phyloP scores from a whole-genome alignment of 352 stramenopile species.

The Pelagophyceae sp. region DNA sequence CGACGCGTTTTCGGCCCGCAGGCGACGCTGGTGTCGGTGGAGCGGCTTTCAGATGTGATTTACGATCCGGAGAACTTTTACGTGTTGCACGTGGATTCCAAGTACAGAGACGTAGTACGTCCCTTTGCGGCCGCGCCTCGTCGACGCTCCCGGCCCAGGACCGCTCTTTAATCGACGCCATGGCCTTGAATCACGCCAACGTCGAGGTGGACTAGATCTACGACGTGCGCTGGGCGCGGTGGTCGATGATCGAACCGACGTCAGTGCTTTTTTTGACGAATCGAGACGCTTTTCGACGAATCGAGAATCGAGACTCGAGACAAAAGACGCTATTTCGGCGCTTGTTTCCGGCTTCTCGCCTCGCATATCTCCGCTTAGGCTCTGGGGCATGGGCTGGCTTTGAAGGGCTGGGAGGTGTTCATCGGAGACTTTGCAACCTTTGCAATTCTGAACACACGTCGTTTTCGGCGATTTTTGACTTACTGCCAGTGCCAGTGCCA shows the following conservation, averaged over 20 bases:
- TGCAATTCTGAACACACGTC: no score
- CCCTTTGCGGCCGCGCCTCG: no score
- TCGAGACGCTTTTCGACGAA: no score
- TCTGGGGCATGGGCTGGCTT: neutral
- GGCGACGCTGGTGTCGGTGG: conserved; percentile 45
- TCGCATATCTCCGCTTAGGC: conserved; percentile 4
- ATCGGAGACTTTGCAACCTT: no score
- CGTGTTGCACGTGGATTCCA: conserved; percentile 54
- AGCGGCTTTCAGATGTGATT: conserved; percentile 42
- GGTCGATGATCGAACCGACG: conserved; percentile 59
- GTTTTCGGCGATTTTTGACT: no score
- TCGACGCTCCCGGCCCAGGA: no score
- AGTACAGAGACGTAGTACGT: no score
- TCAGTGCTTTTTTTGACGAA: no score
- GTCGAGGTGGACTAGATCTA: conserved; percentile 13
- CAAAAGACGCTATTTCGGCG: conserved; percentile 26
- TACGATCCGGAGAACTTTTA: conserved; percentile 41
- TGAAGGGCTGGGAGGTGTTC: conserved; percentile 42
- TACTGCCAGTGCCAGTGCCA: no score
- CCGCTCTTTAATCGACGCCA: no score
- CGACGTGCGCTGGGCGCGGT: conserved; percentile 45
- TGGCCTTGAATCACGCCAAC: neutral
- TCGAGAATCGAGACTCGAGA: no score
- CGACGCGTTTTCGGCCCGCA: no score
- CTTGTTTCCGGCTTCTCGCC: neutral